Evolutionary conservation across 768 basidiomycete genomes (phyloP).

Genomic region (Russula lepida): DNA sequence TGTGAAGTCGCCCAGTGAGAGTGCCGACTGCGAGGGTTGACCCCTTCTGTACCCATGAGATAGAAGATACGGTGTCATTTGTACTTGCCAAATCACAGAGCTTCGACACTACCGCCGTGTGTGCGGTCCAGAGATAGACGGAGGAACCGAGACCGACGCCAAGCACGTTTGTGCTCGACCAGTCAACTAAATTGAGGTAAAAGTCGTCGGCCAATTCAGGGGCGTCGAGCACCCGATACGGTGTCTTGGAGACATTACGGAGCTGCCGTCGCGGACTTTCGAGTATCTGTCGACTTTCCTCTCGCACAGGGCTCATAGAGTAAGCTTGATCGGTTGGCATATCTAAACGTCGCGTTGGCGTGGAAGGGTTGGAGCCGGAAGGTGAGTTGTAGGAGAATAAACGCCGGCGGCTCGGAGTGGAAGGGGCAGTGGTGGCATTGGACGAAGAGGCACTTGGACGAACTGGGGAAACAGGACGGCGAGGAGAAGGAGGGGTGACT

Average conservation of each 20-base stretch:
- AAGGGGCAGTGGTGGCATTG: constrained; percentile 27
- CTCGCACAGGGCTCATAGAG: constrained; percentile 82
- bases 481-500: constrained; percentile 64
- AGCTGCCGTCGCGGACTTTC: constrained; percentile 76
- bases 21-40: constrained; percentile 91
- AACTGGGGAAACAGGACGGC: constrained; percentile 49
- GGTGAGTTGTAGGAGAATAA: constrained; percentile 65
- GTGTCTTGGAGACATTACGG: constrained; percentile 85
- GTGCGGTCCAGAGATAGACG: constrained; percentile 96
- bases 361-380: constrained; percentile 41
- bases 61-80: constrained; percentile 71
- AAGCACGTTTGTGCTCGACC: constrained; percentile 91
- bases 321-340: constrained; percentile 84
- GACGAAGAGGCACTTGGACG: constrained; percentile 26
- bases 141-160: constrained; percentile 88
- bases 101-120: constrained; percentile 86
- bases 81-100: constrained; percentile 68
- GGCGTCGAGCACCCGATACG: constrained; percentile 94
- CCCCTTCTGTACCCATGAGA: constrained; percentile 93
- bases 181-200: constrained; percentile 96
- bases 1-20: constrained; percentile 77
- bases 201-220: constrained; percentile 98
- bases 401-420: constrained; percentile 45
- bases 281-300: constrained; percentile 72
- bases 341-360: constrained; percentile 58